phyloP scores from a whole-genome alignment of 352 stramenopile species.

The Globisporangium middletonii region DNA sequence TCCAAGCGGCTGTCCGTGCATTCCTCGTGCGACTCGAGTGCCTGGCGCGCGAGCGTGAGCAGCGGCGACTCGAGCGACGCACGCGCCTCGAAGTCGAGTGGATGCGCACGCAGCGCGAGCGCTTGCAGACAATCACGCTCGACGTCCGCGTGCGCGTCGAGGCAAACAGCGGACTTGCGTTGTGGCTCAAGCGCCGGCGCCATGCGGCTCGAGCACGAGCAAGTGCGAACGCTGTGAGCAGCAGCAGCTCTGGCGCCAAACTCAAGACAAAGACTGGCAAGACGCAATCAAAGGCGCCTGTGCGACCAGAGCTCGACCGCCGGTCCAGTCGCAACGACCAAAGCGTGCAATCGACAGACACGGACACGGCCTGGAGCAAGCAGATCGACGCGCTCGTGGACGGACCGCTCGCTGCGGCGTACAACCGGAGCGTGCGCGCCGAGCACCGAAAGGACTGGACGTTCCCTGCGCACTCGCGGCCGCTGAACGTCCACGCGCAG shows the following conservation, averaged over 20 bases:
- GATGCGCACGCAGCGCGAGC: constrained; percentile 29
- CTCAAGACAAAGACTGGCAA: background rate
- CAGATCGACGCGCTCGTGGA: constrained; percentile 8
- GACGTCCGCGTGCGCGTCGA: constrained; percentile 12
- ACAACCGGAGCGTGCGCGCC: constrained; percentile 46
- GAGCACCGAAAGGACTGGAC: constrained; percentile 44
- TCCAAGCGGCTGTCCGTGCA: constrained; percentile 34
- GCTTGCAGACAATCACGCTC: constrained; percentile 42
- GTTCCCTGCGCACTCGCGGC: constrained; percentile 44
- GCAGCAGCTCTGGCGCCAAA: background rate
- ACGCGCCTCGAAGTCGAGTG: constrained; percentile 33
- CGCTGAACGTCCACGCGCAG: constrained; percentile 41
- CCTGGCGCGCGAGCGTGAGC: constrained; percentile 19
- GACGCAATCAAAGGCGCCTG: background rate
- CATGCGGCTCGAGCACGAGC: background rate
- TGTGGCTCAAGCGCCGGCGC: constrained; percentile 16
- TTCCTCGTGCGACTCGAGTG: constrained; percentile 36
- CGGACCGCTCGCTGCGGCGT: constrained; percentile 22
- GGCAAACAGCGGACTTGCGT: constrained; percentile 13
- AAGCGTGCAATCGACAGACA: background rate
- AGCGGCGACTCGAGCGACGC: constrained; percentile 23
- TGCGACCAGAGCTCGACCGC: too few species aligned
- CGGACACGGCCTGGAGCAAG: constrained; percentile 8
- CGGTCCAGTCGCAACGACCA: background rate
- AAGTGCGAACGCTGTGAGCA: background rate